Evolutionary conservation across 1,139 yeast species (phyloP).

Genomic region (Candida glucosophila): DNA sequence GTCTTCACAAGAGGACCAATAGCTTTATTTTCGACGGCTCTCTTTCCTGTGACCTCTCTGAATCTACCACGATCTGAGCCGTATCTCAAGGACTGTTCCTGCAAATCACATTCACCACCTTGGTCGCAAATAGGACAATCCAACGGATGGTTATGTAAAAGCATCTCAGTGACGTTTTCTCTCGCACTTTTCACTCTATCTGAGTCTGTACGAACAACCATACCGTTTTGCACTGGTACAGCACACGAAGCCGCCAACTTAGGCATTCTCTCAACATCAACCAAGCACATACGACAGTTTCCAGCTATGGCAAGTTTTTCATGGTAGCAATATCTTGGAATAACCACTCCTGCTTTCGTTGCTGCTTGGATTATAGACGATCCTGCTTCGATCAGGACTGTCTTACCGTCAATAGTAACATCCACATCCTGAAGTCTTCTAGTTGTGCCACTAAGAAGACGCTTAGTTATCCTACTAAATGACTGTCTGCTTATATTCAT

Average conservation of each 20-base stretch:
- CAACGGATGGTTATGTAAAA: conserved; percentile 82
- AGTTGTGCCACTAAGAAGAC: conserved; percentile 21
- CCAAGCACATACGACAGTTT: conserved; percentile 90
- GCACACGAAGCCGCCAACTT: conserved; percentile 89
- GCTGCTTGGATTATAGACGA: conserved; percentile 88
- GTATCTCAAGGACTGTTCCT: conserved; percentile 78
- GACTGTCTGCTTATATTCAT: too few species aligned
- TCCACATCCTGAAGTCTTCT: conserved; percentile 50
- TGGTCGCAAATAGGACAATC: conserved; percentile 94
- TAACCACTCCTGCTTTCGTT: conserved; percentile 81
- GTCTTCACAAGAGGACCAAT: conserved; percentile 87
- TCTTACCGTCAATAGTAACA: conserved; percentile 70
- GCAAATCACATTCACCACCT: conserved; percentile 92
- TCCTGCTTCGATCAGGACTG: conserved; percentile 76
- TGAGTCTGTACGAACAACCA: conserved; percentile 77
- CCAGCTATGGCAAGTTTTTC: conserved; percentile 92
- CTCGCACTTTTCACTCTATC: conserved; percentile 79
- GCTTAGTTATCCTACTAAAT: conserved; percentile 20
- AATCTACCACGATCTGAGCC: conserved; percentile 87
- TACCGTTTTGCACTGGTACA: conserved; percentile 82
- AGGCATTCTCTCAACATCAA: conserved; percentile 85
- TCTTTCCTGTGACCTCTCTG: conserved; percentile 71
- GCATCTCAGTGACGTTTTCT: conserved; percentile 87
- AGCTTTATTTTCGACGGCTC: conserved; percentile 87
- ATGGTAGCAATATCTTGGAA: conserved; percentile 88